These are phyloP conservation scores for Fagopyrum homotropicum DNA, from an alignment of 148 eudicot genomes.

Conservation along the genomic window DNA sequence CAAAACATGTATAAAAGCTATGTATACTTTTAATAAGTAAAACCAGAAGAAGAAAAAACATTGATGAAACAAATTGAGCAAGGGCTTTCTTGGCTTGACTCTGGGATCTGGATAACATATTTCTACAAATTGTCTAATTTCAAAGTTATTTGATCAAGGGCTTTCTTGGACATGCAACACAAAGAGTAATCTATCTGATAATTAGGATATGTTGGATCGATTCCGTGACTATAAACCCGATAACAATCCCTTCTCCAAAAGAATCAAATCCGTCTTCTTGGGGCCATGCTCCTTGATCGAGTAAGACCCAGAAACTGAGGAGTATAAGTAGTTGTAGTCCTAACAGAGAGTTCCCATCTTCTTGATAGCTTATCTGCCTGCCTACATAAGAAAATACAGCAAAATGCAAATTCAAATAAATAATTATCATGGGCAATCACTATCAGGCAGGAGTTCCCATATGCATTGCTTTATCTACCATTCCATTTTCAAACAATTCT, in stretches of 20 bases:
- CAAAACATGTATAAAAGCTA: too few species aligned
- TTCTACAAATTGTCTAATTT: background rate
- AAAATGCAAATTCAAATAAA: background rate
- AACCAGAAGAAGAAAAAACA: background rate
- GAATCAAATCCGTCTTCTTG: constrained; percentile 73
- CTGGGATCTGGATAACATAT: background rate
- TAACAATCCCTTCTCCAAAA: constrained; percentile 91
- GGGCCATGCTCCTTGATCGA: constrained; percentile 91
- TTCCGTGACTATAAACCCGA: constrained; percentile 91
- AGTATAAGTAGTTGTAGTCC: constrained; percentile 86
- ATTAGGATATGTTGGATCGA: constrained; percentile 84
- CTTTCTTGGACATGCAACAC: background rate
- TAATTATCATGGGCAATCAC: constrained; percentile 12
- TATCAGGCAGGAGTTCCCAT: constrained; percentile 48
- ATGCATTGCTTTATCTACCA: constrained; percentile 52
- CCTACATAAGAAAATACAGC: constrained; percentile 31
- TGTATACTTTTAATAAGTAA: too few species aligned
- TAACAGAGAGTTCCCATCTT: constrained; percentile 81
- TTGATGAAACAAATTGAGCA: constrained; percentile 12
- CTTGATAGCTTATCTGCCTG: constrained; percentile 60
- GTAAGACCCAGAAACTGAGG: constrained; percentile 95
- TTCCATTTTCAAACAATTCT: constrained; percentile 53
- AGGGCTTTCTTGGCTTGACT: background rate
- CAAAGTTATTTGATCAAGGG: background rate
- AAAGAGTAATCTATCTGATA: constrained; percentile 48